Base-by-base conservation (phyloP, 164 flowering plant species). In the Sedum album region DNA sequence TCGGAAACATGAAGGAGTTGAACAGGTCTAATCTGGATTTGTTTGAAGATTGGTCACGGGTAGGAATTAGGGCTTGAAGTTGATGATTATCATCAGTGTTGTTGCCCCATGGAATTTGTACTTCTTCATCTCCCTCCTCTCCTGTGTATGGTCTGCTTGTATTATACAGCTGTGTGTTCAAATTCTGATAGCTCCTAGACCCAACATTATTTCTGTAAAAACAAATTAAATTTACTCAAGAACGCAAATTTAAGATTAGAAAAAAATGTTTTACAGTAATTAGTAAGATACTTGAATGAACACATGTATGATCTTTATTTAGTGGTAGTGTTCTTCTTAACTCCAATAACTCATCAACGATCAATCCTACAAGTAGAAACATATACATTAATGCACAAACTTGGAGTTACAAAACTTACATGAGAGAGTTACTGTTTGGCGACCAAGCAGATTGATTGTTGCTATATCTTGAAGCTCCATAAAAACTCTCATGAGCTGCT, bases 1-100 rank as follows among this genome's bases (percentile, higher is more conserved):
- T 83, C 51, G 68, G 79, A 65, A 66, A 77, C 61, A 74, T 70
- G 31, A 38, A 2, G 28, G 25, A 35, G 41, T 63, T 73, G 66
- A 31, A 64, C 70, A 68, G 60, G 69, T 69, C 30, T 71, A 35
- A 35, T 70, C 81, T 86, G 85, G 42, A 31, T 33, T 23, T 82
- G 73, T 65, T 71, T 74, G 26, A 85, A 79, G 67, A 42, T 65
- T 65, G 67, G 67, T 65, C 46, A 35, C 14, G 46, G 6, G 17
- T 36, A 18, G 26, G 26, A 21, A 51, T 51, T 51, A 51, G 57
- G 57, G 57, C 21, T 51, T 51, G 57, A 9, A n/a, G 57, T 23
- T 51, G 57, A 51, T 23, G 26, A 51, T 51, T 17, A 44, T 41
- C 55, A 49, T 51, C 26, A 8, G 26, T 51, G 57, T n/a, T 51